Percentiles rank a stretch among this genome's conserved stretches.
Conservation (phyloP, 1,284 basidiomycete genomes). For the Meripilus lineatus region DNA sequence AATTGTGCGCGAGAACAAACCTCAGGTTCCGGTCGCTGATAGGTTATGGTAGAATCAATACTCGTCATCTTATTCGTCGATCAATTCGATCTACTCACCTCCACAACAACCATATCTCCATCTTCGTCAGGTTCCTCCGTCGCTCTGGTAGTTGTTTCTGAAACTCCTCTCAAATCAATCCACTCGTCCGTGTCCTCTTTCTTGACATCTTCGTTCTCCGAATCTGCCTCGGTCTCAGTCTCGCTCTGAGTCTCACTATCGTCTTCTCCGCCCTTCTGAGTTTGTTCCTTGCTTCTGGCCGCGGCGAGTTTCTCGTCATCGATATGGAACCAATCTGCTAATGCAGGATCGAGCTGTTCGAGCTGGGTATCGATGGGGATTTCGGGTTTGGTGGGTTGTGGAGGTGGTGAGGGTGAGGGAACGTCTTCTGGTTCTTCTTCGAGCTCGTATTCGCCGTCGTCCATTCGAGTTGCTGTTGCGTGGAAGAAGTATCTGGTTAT, state of each 20-base stretch:
- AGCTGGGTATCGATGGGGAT: background rate
- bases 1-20: too few species aligned
- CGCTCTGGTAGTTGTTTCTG: too few species aligned
- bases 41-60: background rate
- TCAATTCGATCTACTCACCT: background rate
- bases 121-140: background rate
- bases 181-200: conserved; percentile 29
- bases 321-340: conserved; percentile 65
- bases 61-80: background rate
- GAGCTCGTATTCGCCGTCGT: conserved; percentile 22
- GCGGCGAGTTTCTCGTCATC: conserved; percentile 25
- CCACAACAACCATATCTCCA: background rate
- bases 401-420: conserved; percentile 2
- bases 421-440: conserved; percentile 7
- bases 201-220: conserved; percentile 55
- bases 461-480: conserved; percentile 38
- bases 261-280: conserved; percentile 20
- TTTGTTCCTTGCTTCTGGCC: background rate
- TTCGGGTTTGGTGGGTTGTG: background rate
- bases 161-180: too few species aligned
- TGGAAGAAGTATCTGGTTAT: conserved; percentile 68
- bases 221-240: conserved; percentile 58
- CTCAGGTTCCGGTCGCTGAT: background rate
- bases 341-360: conserved; percentile 36
- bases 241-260: conserved; percentile 60